These are phyloP conservation scores for Amphicarpaea edgeworthii DNA, from an alignment of 306 rosid genomes.

Conservation along the genomic window DNA sequence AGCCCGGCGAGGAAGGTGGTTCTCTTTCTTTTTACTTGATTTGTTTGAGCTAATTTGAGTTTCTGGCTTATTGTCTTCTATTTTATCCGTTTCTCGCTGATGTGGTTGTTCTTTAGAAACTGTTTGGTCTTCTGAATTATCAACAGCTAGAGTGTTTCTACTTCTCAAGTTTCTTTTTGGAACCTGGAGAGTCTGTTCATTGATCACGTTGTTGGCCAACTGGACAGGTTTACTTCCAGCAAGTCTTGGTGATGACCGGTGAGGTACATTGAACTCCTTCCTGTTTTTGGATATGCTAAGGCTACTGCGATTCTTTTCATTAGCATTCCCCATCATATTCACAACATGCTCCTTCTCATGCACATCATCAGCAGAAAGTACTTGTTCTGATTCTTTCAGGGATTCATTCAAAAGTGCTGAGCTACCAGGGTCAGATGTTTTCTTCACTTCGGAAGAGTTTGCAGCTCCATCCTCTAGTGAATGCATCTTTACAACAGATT, in stretches of 20 bases:
- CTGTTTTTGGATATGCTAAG: conserved; percentile 47
- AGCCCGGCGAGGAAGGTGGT: conserved; percentile 50
- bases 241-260: conserved; percentile 75
- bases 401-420: conserved; percentile 37
- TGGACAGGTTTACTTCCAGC: conserved; percentile 70
- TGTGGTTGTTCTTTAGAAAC: conserved; percentile 49
- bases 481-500: conserved; percentile 50
- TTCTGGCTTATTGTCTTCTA: conserved; percentile 48
- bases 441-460: conserved; percentile 47
- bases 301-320: conserved; percentile 38
- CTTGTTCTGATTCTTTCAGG: conserved; percentile 31
- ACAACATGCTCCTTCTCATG: conserved; percentile 44
- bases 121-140: conserved; percentile 43
- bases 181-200: conserved; percentile 53
- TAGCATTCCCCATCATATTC: conserved; percentile 31
- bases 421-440: conserved; percentile 43
- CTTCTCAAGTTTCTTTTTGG: conserved; percentile 51
- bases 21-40: conserved; percentile 57
- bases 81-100: conserved; percentile 47
- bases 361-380: conserved; percentile 44
- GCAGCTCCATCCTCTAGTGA: conserved; percentile 49
- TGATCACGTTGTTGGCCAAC: conserved; percentile 43
- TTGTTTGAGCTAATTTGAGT: conserved; percentile 45
- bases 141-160: conserved; percentile 48
- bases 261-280: conserved; percentile 52